Evolutionary conservation across 331 rosid genomes (phyloP), one percentile per base, ranked within the genome.

Genomic region (Malus hybrid): DNA sequence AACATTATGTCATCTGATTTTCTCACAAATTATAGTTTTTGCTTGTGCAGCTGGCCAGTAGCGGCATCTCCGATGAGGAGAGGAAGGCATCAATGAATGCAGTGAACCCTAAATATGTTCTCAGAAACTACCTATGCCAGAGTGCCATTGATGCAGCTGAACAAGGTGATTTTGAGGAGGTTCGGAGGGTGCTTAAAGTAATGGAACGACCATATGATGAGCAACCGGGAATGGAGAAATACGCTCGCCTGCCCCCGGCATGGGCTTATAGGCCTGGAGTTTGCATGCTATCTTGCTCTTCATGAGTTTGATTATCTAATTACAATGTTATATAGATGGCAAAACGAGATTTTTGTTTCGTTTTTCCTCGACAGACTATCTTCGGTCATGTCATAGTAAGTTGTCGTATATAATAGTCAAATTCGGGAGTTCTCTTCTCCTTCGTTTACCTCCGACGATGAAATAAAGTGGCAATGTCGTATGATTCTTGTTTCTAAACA

Each of bases 231-330:
- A 95, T 95, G 99, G 99, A 95, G 79, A 95, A 90, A 73, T 92
- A 95, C 78, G 97, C 99, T 69, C 97, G 98, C 65, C 84, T 95
- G 75, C 99, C 99, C 44, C 99, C 99, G 0, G 97, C 99, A 11
- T 95, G 99, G 99, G 99, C 99, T 33, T 95, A 95, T 82, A 80
- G 99, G 57, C 99, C 99, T 24, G 99, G 99, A 27, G 99, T 92
- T 39, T 82, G 99, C 84, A 92, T 95, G 99, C 97, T 95, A 73
- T 95, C 99, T 76, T 95, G 99, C 85, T 95, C 99, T 59, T 95
- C 99, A 10, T 95, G 86, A 91, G 67, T 63, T 6, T 67, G 20
- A 34, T 66, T 65, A 10, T 65, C 63, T 54, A 63, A 18, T n/a
- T 52, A 16, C 57, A 32, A 48, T 74, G 70, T 48, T 19, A 46